Evolutionary conservation across 768 basidiomycete genomes (phyloP).

Genomic region (Leccinum rimulosum): DNA sequence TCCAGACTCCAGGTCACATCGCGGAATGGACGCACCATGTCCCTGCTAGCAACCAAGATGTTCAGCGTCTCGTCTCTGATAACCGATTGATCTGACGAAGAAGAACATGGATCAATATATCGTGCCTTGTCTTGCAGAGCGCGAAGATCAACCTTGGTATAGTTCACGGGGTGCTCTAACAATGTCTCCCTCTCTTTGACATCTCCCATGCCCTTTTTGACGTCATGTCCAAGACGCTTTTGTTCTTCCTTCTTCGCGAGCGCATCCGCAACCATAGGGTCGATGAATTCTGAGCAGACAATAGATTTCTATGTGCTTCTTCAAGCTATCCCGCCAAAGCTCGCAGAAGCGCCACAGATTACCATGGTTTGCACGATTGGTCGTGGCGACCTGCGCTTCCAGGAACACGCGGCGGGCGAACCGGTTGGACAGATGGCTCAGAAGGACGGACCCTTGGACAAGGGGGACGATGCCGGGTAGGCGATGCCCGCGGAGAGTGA

Average conservation of each 20-base stretch:
- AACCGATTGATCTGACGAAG: conserved; percentile 16
- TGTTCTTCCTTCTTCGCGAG: conserved; percentile 34
- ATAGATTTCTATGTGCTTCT: conserved; percentile 27
- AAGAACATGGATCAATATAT: conserved; percentile 1
- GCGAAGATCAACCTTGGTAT: conserved; percentile 39
- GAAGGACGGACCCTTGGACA: conserved; percentile 22
- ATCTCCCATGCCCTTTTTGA: conserved; percentile 21
- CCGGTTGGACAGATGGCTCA: conserved; percentile 31
- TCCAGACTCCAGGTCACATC: neutral
- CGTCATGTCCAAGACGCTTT: conserved; percentile 5
- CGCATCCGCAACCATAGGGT: conserved; percentile 45
- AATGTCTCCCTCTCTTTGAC: conserved; percentile 43
- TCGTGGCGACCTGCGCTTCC: conserved; percentile 34
- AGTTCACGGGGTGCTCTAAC: conserved; percentile 52
- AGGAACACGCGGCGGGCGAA: conserved; percentile 40
- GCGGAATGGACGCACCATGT: conserved; percentile 38
- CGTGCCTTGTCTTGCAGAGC: neutral
- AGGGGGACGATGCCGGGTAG: conserved; percentile 28
- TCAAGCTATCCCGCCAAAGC: conserved; percentile 42
- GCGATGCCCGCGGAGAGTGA: conserved; percentile 38
- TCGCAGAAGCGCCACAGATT: conserved; percentile 44
- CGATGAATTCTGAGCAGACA: conserved; percentile 44
- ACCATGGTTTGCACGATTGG: conserved; percentile 36
- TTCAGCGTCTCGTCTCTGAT: conserved; percentile 29
- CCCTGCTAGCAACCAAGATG: conserved; percentile 34